phyloP scores from a whole-genome alignment of 352 stramenopile genomes.

The Phytophthora uliginosa region DNA sequence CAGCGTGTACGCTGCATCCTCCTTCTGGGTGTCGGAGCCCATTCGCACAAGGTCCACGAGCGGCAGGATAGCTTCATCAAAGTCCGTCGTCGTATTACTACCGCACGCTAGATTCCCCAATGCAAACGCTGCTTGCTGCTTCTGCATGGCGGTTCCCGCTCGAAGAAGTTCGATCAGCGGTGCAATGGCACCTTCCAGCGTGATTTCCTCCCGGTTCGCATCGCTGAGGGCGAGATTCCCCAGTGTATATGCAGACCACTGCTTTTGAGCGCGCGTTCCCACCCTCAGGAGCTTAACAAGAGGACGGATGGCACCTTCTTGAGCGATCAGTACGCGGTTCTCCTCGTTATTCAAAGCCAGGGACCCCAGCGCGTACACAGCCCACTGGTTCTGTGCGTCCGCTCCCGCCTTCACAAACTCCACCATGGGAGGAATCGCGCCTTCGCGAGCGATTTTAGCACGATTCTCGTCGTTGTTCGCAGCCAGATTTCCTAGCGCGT shows the following conservation, averaged over 20 bases:
- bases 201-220: constrained; percentile 1
- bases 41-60: constrained; percentile 12
- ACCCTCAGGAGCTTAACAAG: constrained; percentile 4
- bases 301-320: constrained; percentile 5
- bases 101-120: constrained; percentile 10
- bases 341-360: constrained; percentile 10
- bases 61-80: neutral
- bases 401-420: constrained; percentile 7
- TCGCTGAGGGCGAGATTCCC: constrained; percentile 6
- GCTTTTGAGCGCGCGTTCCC: constrained; percentile 12
- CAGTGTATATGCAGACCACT: constrained; percentile 5
- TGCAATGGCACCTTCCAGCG: constrained; percentile 1
- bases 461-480: constrained; percentile 8
- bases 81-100: neutral
- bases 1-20: constrained; percentile 1
- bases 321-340: constrained; percentile 1
- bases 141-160: constrained; percentile 5
- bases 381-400: constrained; percentile 19
- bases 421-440: constrained; percentile 5
- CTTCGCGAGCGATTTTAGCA: constrained; percentile 12
- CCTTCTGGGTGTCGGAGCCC: constrained; percentile 3
- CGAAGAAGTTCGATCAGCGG: constrained; percentile 3
- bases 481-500: constrained; percentile 12
- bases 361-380: constrained; percentile 9
- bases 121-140: constrained; percentile 9